Conservation (phyloP, 2,329 filamentous ascomycete genomes). For the Epichloe gansuensis region DNA sequence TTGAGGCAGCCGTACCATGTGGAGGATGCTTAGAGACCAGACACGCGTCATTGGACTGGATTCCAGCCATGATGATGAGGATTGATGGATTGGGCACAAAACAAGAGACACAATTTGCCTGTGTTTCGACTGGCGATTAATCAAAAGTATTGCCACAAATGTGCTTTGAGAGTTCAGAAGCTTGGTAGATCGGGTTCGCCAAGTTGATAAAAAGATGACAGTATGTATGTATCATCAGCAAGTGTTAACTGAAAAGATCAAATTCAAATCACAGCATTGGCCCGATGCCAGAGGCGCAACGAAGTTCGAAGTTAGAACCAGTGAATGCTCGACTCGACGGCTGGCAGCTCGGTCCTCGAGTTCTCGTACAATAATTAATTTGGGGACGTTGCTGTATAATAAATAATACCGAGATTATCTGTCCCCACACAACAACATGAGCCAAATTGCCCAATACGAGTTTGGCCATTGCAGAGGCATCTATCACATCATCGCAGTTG, state of each 20-base stretch:
- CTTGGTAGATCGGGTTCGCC: background rate
- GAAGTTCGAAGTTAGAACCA: too few species aligned
- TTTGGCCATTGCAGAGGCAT: background rate
- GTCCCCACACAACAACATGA: background rate
- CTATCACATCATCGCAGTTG: background rate
- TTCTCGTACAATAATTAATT: too few species aligned
- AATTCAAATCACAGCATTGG: too few species aligned
- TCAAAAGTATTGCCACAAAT: background rate
- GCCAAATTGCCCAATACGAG: background rate
- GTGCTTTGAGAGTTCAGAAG: background rate
- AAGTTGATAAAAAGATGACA: too few species aligned
- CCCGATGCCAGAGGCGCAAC: too few species aligned
- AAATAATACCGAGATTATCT: background rate
- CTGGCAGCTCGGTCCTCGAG: too few species aligned
- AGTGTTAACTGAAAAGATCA: too few species aligned
- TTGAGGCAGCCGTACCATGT: background rate
- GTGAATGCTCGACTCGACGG: too few species aligned
- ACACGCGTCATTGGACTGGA: background rate
- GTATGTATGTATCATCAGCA: too few species aligned
- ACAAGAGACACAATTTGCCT: background rate
- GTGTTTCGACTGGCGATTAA: background rate
- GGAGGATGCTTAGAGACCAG: background rate
- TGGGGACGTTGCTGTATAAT: too few species aligned
- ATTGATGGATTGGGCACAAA: background rate
- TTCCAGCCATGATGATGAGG: background rate